Percentiles rank a stretch among this genome's conserved stretches.
Evolutionary conservation across 225 moss, liverwort and hornwort species (phyloP).

Genomic region (Asterella californica): DNA sequence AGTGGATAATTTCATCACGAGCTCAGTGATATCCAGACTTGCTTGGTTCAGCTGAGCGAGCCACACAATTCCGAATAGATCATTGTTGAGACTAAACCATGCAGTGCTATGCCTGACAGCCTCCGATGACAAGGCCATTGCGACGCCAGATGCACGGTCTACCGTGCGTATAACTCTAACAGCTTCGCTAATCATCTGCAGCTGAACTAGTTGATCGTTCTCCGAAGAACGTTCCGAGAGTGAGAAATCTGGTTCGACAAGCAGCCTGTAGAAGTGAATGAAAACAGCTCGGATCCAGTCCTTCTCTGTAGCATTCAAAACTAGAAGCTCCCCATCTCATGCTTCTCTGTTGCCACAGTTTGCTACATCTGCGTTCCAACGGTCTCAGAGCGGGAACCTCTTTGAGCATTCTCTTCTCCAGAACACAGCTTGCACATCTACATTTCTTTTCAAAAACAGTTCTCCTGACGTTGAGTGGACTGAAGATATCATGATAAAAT

Average conservation of each 20-base stretch:
- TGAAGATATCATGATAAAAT: not conserved
- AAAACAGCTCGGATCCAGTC: not conserved
- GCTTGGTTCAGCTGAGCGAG: no score
- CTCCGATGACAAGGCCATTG: constrained; percentile 3
- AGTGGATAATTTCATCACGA: not conserved
- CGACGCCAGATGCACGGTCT: not conserved
- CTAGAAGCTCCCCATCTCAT: not conserved
- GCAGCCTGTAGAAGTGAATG: not conserved
- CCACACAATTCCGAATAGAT: no score
- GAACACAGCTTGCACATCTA: not conserved
- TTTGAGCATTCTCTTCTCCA: not conserved
- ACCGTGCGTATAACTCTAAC: not conserved
- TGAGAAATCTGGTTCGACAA: not conserved
- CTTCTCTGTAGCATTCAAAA: not conserved
- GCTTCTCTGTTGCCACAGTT: not conserved
- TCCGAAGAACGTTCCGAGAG: not conserved
- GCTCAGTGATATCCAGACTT: not conserved
- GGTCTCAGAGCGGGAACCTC: not conserved
- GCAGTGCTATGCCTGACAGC: not conserved
- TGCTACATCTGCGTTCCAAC: not conserved
- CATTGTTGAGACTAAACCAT: not conserved
- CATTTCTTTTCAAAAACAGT: not conserved
- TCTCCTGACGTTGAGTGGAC: not conserved
- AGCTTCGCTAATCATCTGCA: not conserved
- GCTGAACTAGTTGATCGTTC: not conserved